Evolutionary conservation across 2,329 filamentous ascomycete species (phyloP), one percentile per base, ranked within the genome.

Genomic region (Teratosphaeria zuluensis): DNA sequence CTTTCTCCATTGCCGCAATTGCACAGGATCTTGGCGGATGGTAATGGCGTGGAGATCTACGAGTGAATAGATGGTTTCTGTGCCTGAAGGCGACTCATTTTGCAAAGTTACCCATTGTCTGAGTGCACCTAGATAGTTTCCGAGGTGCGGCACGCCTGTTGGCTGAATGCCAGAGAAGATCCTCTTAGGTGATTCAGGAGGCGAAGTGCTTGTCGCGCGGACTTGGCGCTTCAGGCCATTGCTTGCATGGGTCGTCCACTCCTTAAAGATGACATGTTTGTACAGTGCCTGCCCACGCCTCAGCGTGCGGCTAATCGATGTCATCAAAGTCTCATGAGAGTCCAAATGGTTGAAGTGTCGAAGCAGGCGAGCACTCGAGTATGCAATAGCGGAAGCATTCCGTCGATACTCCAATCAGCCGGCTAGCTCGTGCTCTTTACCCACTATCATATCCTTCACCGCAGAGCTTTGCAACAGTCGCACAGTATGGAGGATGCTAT

Each of bases 141-240:
- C 94, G 32, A 99, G 77, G 73, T 99, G 94, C 14, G 94, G 94
- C 28, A 95, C 81, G 38, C 92, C 94, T 0, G 94, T 99, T 19
- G 94, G 94, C 74, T 99, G 94, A 66, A 99, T 99, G 56, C 92
- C 94, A 3, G 94, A 97, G 78, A 99, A 96, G 68, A 97, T 84
- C 60, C 87, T 79, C 58, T 79, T 70, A 59, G 24, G 55, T 56
- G 58, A 60, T 63, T 58, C 56, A 42, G 28, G 33, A 56, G 56
- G 42, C 42, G 9, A 48, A 19, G 19, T 19, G n/a, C n/a, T 48
- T 8, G 42, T n/a, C n/a, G n/a, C 16, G 7, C 42, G 42, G 42
- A 21, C 19, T 48, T 56, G 33, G 54, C 38, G 14, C 19, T 51
- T 51, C 38, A 28, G 12, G 30, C 31, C 31, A 42, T 55, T 19